Conservation (phyloP, 176 grass and related monocot species). For the Carex pumila region DNA sequence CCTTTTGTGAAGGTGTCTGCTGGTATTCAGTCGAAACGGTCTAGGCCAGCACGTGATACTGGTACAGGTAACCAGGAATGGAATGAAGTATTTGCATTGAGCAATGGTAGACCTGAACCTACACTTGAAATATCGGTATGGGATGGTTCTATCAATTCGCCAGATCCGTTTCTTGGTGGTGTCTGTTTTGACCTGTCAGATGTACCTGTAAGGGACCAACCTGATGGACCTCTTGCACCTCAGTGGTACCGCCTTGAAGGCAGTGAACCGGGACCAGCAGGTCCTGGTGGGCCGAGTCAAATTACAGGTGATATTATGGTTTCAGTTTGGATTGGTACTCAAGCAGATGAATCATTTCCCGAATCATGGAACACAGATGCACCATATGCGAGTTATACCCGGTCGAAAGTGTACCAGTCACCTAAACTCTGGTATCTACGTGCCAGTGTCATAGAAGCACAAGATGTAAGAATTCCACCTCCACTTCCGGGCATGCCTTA, state of each 20-base stretch:
- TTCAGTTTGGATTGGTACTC: conserved; percentile 90
- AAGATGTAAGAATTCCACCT: conserved; percentile 61
- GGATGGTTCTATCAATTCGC: conserved; percentile 40
- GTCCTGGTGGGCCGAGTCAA: neutral
- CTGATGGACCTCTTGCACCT: conserved; percentile 70
- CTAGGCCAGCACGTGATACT: conserved; percentile 42
- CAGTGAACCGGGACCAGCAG: conserved; percentile 28
- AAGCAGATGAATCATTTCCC: conserved; percentile 86
- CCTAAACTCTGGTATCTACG: conserved; percentile 97
- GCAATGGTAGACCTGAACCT: conserved; percentile 46
- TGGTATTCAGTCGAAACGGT: conserved; percentile 40
- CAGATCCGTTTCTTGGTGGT: conserved; percentile 55
- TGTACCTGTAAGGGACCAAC: conserved; percentile 66
- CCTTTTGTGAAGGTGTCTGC: conserved; percentile 63
- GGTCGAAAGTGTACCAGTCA: conserved; percentile 94
- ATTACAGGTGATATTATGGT: conserved; percentile 91
- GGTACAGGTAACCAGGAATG: conserved; percentile 65
- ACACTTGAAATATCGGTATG: conserved; percentile 82
- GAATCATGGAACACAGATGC: conserved; percentile 85
- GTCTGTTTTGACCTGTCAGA: conserved; percentile 98
- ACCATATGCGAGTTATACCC: conserved; percentile 71
- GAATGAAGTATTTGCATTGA: conserved; percentile 80
- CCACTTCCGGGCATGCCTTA: conserved; percentile 43
- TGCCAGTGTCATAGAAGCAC: conserved; percentile 72
- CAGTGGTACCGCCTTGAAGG: conserved; percentile 96